phyloP scores from a whole-genome alignment of 306 rosid genomes.

The Gastrolobium bilobum region DNA sequence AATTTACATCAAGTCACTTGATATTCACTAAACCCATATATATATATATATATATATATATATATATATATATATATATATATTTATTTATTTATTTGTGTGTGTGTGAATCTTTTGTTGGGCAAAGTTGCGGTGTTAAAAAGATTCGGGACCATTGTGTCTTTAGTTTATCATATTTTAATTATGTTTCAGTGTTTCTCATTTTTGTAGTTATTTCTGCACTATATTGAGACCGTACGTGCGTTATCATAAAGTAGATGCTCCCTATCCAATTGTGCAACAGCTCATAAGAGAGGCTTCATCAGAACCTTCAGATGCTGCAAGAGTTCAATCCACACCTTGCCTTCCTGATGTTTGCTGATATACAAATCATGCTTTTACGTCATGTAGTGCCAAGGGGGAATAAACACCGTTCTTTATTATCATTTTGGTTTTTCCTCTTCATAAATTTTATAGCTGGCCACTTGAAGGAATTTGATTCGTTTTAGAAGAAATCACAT shows the following conservation, averaged over 20 bases:
- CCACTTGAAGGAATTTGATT: slow-evolving; percentile 47
- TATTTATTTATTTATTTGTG: too few relatives aligned
- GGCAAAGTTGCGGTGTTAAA: slow-evolving; percentile 37
- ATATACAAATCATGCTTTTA: neutral
- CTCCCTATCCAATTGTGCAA: slow-evolving; percentile 1
- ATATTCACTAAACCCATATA: too few relatives aligned
- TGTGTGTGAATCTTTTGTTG: neutral
- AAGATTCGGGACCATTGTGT: slow-evolving; percentile 32
- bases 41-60: neutral
- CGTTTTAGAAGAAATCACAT: slow-evolving; percentile 19
- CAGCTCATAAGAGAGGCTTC: neutral
- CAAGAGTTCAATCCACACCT: slow-evolving; percentile 7
- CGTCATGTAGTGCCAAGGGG: neutral
- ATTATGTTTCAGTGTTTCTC: neutral
- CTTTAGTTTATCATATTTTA: neutral
- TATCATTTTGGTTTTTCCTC: neutral
- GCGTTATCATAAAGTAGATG: slow-evolving; percentile 32
- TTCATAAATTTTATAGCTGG: slow-evolving; percentile 39
- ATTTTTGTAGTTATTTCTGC: neutral
- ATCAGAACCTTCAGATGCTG: slow-evolving; percentile 38
- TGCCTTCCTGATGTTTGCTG: neutral
- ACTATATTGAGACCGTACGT: neutral
- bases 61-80: neutral
- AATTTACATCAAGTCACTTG: too few relatives aligned
- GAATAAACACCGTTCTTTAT: neutral